Percentiles rank a stretch among this genome's conserved stretches.
These are phyloP conservation scores for Parafenestella ontariensis DNA, from an alignment of 2,329 filamentous ascomycete species.

Conservation along the genomic window DNA sequence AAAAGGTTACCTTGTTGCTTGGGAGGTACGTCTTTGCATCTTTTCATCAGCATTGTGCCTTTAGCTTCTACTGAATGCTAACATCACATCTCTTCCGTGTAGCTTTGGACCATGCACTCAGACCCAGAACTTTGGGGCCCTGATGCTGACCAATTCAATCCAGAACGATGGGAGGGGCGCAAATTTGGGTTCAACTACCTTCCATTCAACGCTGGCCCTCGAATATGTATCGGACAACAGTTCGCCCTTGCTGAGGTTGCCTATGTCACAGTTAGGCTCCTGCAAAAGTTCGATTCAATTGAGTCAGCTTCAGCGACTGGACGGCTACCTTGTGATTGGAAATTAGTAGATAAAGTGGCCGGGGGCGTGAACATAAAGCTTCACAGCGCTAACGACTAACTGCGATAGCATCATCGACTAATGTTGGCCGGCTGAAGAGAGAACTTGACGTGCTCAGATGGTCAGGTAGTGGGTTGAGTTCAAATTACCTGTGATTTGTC, in stretches of 20 bases:
- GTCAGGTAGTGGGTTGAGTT: too few species aligned
- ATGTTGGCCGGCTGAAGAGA: too few species aligned
- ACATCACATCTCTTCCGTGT: neutral
- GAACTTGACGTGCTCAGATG: too few species aligned
- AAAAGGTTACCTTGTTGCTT: neutral
- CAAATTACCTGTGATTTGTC: too few species aligned
- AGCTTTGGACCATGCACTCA: neutral
- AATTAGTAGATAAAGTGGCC: neutral
- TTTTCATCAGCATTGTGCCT: neutral
- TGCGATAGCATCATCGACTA: too few species aligned
- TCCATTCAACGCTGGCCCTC: neutral
- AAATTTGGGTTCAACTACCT: neutral
- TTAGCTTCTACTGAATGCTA: neutral
- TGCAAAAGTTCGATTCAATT: neutral
- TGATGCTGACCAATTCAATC: too few species aligned
- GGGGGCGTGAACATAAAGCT: neutral
- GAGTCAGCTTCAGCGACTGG: neutral
- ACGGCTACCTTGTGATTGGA: neutral
- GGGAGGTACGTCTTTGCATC: neutral
- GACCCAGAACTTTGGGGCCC: too few species aligned
- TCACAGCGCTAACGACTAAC: neutral
- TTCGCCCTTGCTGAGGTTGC: neutral
- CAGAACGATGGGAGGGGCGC: neutral
- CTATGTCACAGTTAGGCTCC: neutral
- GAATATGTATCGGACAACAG: neutral